Conservation (phyloP, 257 asterid species). For the Solanum gandarillasii region DNA sequence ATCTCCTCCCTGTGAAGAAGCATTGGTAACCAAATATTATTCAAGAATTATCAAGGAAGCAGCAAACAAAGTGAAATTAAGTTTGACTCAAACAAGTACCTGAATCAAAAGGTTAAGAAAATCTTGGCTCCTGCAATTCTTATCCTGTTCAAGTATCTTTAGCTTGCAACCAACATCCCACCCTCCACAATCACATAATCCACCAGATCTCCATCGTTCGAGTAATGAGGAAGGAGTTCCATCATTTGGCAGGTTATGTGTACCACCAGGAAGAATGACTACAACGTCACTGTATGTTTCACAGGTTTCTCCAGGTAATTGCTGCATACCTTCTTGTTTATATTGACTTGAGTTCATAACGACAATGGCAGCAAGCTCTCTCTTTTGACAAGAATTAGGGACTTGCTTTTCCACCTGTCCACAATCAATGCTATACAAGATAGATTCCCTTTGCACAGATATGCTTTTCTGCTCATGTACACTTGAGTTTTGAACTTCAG, state of each 20-base stretch:
- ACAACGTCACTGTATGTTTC: slow-evolving; percentile 14
- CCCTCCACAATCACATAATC: slow-evolving; percentile 95
- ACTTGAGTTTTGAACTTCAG: slow-evolving; percentile 9
- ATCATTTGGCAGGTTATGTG: slow-evolving; percentile 52
- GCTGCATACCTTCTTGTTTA: slow-evolving; percentile 10
- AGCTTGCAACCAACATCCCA: slow-evolving; percentile 98
- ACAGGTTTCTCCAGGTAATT: not conserved
- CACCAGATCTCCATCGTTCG: slow-evolving; percentile 74
- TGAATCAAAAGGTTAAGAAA: slow-evolving; percentile 39
- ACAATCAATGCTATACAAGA: slow-evolving; percentile 41
- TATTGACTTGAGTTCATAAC: slow-evolving; percentile 18
- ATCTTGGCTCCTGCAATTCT: slow-evolving; percentile 19
- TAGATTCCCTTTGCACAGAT: slow-evolving; percentile 42
- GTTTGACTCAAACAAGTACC: slow-evolving; percentile 24
- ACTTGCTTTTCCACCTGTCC: slow-evolving; percentile 32
- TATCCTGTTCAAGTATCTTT: slow-evolving; percentile 39
- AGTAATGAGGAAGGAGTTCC: slow-evolving; percentile 71
- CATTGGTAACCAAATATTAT: not conserved
- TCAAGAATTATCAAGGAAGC: not conserved
- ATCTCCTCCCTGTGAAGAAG: slow-evolving; percentile 39
- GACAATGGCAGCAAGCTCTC: slow-evolving; percentile 71
- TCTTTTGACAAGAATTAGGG: slow-evolving; percentile 31
- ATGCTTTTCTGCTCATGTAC: slow-evolving; percentile 4
- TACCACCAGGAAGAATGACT: slow-evolving; percentile 71
- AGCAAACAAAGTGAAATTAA: not conserved